Evolutionary conservation across 1,139 yeast genomes (phyloP).

Genomic region (Geotrichum macrosporum): DNA sequence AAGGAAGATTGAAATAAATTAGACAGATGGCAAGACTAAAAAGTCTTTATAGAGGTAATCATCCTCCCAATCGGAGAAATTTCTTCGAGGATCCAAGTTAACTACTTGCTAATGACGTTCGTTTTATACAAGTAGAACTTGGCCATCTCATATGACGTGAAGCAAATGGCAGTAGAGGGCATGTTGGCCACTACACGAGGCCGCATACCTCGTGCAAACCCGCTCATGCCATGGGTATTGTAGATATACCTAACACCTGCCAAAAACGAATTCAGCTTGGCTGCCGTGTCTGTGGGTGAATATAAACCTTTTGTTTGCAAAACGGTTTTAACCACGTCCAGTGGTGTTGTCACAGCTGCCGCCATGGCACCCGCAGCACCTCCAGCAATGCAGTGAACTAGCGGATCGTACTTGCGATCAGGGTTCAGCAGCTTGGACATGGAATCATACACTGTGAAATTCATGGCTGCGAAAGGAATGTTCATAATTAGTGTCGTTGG

Average conservation of each 20-base stretch:
- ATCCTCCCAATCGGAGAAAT: no score
- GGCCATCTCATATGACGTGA: conserved; percentile 99
- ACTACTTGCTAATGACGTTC: conserved; percentile 13
- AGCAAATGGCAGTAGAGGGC: conserved; percentile 95
- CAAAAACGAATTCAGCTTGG: conserved; percentile 60
- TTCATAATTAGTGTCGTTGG: conserved; percentile 93
- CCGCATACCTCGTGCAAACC: conserved; percentile 79
- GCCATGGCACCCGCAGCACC: conserved; percentile 96
- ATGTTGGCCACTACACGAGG: conserved; percentile 92
- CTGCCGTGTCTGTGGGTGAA: conserved; percentile 43
- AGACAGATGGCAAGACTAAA: no score
- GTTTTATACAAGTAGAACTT: conserved; percentile 51
- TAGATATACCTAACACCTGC: conserved; percentile 71
- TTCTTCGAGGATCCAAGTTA: no score
- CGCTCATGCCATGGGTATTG: conserved; percentile 58
- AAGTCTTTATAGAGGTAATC: no score
- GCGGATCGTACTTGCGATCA: conserved; percentile 72
- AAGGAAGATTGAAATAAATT: no score
- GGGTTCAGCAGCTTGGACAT: conserved; percentile 77
- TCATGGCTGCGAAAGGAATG: conserved; percentile 93
- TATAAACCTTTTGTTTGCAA: conserved; percentile 59
- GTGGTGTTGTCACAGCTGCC: conserved; percentile 93
- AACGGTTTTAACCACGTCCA: conserved; percentile 90
- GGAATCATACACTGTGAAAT: conserved; percentile 90
- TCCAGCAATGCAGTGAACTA: conserved; percentile 88